Evolutionary conservation across 1,284 basidiomycete species (phyloP).

Genomic region (Ganoderma multipileum): DNA sequence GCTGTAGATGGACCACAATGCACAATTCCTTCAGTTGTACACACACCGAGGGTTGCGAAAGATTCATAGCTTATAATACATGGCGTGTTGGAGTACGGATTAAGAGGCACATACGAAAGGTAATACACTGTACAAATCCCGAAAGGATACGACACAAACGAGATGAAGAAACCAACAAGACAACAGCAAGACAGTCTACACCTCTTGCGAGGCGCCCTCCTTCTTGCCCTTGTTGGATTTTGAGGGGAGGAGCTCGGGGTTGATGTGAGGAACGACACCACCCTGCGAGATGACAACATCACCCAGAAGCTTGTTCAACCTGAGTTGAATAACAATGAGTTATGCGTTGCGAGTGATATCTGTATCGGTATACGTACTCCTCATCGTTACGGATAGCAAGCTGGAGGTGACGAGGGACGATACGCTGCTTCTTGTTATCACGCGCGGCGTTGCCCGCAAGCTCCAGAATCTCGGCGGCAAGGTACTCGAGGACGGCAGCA

Average conservation of each 20-base stretch:
- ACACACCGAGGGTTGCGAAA: neutral
- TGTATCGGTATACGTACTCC: constrained; percentile 63
- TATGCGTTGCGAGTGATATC: neutral
- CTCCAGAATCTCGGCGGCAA: constrained; percentile 89
- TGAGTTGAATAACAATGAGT: constrained; percentile 29
- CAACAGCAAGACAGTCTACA: constrained; percentile 32
- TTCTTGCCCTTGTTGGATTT: constrained; percentile 67
- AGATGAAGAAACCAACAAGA: constrained; percentile 6
- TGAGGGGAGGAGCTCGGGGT: constrained; percentile 73
- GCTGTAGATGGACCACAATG: neutral
- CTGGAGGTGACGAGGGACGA: constrained; percentile 86
- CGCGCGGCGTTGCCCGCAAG: constrained; percentile 84
- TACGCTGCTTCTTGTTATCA: constrained; percentile 82
- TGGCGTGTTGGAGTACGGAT: constrained; percentile 28
- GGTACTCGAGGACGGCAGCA: constrained; percentile 85
- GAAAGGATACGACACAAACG: constrained; percentile 30
- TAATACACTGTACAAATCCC: constrained; percentile 36
- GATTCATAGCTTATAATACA: constrained; percentile 29
- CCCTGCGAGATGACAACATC: constrained; percentile 85
- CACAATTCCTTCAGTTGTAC: neutral
- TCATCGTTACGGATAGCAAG: constrained; percentile 87
- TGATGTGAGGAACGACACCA: constrained; percentile 79
- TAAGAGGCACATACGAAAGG: constrained; percentile 34
- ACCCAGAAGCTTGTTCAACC: constrained; percentile 76
- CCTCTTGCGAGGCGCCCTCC: constrained; percentile 50